A percentile compares a stretch with the other conserved stretches of the same genome.
Evolutionary conservation across 768 basidiomycete species (phyloP).

Genomic region (Pseudohyphozyma bogoriensis): DNA sequence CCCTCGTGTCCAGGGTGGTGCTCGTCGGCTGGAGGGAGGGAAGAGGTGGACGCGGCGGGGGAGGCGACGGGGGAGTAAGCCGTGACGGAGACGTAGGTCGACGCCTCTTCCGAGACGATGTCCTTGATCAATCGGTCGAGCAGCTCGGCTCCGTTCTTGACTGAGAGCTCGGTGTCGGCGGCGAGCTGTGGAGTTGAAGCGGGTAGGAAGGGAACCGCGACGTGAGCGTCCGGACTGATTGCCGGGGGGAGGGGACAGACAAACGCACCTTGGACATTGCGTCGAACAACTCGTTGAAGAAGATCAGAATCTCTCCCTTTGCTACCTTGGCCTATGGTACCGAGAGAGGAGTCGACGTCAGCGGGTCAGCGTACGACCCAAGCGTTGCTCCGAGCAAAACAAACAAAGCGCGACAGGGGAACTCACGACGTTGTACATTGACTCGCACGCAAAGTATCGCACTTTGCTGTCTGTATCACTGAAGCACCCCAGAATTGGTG

Average conservation of each 20-base stretch:
- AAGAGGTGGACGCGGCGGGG: conserved; percentile 50
- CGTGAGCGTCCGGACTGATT: neutral
- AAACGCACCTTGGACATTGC: conserved; percentile 77
- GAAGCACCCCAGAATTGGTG: conserved; percentile 80
- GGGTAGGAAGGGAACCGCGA: too few species aligned
- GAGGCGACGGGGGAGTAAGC: conserved; percentile 26
- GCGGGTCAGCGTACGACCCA: conserved; percentile 3
- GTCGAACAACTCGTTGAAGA: conserved; percentile 98
- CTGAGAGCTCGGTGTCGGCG: conserved; percentile 87
- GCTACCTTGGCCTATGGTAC: conserved; percentile 59
- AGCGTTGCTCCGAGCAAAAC: neutral
- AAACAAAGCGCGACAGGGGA: too few species aligned
- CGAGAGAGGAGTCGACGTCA: conserved; percentile 6
- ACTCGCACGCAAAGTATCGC: conserved; percentile 94
- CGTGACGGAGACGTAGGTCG: conserved; percentile 82
- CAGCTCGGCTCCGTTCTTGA: conserved; percentile 96
- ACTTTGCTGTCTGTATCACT: conserved; percentile 89
- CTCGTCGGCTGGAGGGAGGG: conserved; percentile 43
- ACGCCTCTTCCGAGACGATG: conserved; percentile 91
- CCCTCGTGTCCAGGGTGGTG: conserved; percentile 47
- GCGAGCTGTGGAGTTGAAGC: conserved; percentile 66
- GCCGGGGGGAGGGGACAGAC: neutral
- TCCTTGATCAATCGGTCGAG: conserved; percentile 95
- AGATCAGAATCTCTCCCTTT: conserved; percentile 89
- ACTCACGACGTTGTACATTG: conserved; percentile 93